phyloP scores from a whole-genome alignment of 345 rosid species.

The Punica granatum region DNA sequence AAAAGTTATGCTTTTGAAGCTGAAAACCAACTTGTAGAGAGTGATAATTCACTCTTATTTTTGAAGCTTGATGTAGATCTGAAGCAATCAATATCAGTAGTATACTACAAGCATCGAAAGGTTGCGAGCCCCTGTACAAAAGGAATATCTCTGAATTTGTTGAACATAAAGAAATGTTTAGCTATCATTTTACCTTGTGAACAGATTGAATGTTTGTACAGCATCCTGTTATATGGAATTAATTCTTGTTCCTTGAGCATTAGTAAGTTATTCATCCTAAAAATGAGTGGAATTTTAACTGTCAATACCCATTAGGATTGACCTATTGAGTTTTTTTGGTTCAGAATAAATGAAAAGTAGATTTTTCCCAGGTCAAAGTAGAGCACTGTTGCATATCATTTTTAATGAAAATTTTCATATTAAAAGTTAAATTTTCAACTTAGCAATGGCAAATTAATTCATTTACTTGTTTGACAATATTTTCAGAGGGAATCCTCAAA shows the following conservation, averaged over 20 bases:
- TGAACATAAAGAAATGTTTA: background rate
- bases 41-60: background rate
- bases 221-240: background rate
- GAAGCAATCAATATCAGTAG: background rate
- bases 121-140: background rate
- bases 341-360: background rate
- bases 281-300: background rate
- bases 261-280: background rate
- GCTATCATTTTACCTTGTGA: background rate
- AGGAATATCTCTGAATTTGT: background rate
- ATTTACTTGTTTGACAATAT: slow-evolving; percentile 12
- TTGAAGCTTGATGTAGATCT: background rate
- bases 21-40: background rate
- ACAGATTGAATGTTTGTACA: background rate
- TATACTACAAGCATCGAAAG: background rate
- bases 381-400: background rate
- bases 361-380: background rate
- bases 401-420: background rate
- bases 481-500: slow-evolving; percentile 88
- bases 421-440: background rate
- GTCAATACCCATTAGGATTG: background rate
- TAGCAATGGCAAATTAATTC: background rate
- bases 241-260: background rate
- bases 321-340: background rate
- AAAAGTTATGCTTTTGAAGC: background rate